Conservation (phyloP, 2,329 filamentous ascomycete genomes). For the Neopestalotiopsis rosae region DNA sequence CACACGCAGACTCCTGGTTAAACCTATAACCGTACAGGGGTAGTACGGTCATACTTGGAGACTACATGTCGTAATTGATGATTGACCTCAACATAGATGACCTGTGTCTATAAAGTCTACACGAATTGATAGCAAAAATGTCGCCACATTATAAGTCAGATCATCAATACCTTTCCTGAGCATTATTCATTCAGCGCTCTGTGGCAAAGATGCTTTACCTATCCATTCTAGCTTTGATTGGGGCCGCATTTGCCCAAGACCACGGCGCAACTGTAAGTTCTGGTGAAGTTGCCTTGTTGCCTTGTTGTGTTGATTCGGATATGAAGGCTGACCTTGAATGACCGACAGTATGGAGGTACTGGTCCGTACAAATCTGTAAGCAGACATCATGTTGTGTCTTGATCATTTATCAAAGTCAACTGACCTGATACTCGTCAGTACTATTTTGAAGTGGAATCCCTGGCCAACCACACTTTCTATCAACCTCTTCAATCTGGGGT, state of each 20-base stretch:
- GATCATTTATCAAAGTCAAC: not conserved
- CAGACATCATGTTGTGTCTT: not conserved
- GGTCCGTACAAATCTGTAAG: not conserved
- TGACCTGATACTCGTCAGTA: not conserved
- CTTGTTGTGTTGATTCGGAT: not conserved
- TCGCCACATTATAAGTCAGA: not conserved
- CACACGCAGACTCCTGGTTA: not conserved
- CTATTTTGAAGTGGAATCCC: not conserved
- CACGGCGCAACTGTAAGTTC: not conserved
- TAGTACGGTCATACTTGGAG: not conserved
- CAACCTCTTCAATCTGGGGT: not conserved
- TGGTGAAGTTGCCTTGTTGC: not conserved
- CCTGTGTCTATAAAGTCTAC: not conserved
- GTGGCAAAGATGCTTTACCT: not conserved
- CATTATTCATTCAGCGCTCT: not conserved
- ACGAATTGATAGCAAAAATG: not conserved
- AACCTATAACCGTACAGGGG: not conserved
- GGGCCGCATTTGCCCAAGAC: not conserved
- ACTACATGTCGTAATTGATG: not conserved
- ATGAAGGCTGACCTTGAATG: not conserved
- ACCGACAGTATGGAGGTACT: not conserved
- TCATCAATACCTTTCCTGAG: not conserved
- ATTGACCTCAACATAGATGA: not conserved
- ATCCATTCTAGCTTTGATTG: not conserved
- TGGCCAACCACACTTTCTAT: not conserved